Percentiles rank a stretch among this genome's conserved stretches.
phyloP scores from a whole-genome alignment of 1,284 basidiomycete species.

The Cryptococcus sp. region DNA sequence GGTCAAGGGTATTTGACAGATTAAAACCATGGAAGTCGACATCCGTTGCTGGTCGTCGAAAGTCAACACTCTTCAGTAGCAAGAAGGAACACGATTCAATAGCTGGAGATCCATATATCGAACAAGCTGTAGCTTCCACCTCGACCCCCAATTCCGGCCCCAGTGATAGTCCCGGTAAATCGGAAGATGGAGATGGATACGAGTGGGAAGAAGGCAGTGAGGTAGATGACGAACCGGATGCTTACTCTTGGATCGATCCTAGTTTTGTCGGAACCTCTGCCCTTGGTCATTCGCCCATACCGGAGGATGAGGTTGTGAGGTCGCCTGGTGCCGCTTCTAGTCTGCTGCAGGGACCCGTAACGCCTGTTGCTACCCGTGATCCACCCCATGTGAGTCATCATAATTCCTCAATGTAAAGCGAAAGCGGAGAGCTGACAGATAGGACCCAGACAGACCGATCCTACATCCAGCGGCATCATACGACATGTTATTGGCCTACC shows the following conservation, averaged over 20 bases:
- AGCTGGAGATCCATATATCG: neutral
- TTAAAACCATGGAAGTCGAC: conserved; percentile 16
- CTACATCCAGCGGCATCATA: conserved; percentile 24
- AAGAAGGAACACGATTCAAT: neutral
- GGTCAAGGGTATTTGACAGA: conserved; percentile 4
- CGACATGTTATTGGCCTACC: conserved; percentile 30
- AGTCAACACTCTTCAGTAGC: neutral
- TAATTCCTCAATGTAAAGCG: neutral
- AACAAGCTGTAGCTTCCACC: neutral
- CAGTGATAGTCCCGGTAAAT: neutral
- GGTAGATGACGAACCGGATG: conserved; percentile 16
- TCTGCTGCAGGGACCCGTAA: neutral
- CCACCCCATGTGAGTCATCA: neutral
- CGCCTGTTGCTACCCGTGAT: neutral
- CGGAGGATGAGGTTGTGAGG: neutral
- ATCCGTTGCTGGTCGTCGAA: conserved; percentile 6
- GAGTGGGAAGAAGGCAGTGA: conserved; percentile 26
- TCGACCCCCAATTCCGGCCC: neutral
- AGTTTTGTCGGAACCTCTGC: conserved; percentile 18
- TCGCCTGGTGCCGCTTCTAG: neutral
- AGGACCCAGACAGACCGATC: conserved; percentile 2
- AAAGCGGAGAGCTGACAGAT: neutral
- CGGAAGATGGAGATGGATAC: conserved; percentile 3
- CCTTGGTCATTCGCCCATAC: conserved; percentile 1
- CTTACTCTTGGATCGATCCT: conserved; percentile 32